Conservation (phyloP, 176 grass and related monocot genomes). For the Canna indica region DNA sequence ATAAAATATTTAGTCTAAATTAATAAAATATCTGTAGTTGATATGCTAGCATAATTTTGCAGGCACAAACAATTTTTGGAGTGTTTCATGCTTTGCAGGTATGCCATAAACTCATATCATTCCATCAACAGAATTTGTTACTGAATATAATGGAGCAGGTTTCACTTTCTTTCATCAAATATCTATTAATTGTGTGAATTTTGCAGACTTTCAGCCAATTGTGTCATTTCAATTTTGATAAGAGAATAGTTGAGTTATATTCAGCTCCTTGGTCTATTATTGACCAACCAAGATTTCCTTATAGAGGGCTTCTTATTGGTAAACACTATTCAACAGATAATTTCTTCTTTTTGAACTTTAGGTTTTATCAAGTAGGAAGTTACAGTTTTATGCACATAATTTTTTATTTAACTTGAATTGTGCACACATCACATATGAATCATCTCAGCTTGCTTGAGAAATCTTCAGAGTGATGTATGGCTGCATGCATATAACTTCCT, state of each 20-base stretch:
- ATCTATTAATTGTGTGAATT: constrained; percentile 3
- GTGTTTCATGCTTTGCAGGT: constrained; percentile 88
- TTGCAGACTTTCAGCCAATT: constrained; percentile 85
- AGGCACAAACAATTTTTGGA: constrained; percentile 92
- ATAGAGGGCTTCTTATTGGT: constrained; percentile 90
- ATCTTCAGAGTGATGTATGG: neutral
- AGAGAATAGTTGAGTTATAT: constrained; percentile 53
- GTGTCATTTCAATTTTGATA: constrained; percentile 79
- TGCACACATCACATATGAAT: neutral
- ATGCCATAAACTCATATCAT: constrained; percentile 27
- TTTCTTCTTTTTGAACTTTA: neutral
- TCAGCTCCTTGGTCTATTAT: constrained; percentile 78
- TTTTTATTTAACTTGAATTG: neutral
- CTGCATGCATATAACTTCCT: no score
- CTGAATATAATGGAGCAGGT: neutral
- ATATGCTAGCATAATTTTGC: constrained; percentile 21
- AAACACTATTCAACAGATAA: neutral
- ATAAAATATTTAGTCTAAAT: neutral
- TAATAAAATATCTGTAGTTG: neutral
- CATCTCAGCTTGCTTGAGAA: neutral
- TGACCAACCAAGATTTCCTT: constrained; percentile 87
- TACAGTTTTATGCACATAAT: neutral
- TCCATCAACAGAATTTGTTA: neutral
- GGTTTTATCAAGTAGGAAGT: neutral
- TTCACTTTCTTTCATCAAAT: neutral